Conservation (phyloP, 2,329 filamentous ascomycete species). For the Colletotrichum somersetense region DNA sequence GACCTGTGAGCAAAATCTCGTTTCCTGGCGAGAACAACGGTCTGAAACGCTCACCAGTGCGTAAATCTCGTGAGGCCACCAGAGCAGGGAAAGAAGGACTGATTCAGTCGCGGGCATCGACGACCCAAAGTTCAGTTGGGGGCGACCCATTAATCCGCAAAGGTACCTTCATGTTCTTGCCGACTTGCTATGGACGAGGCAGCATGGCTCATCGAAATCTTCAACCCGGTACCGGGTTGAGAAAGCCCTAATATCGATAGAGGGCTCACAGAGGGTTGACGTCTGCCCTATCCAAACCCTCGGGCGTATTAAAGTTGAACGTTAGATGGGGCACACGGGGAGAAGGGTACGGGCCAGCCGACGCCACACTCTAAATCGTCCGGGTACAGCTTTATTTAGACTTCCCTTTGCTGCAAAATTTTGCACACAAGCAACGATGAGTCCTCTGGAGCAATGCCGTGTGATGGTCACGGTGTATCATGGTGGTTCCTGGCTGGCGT, state of each 20-base stretch:
- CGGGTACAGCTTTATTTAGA: background rate
- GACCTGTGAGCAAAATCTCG: too few species aligned
- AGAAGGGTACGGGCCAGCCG: background rate
- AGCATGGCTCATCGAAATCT: too few species aligned
- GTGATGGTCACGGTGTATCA: background rate
- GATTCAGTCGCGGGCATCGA: background rate
- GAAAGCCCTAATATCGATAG: background rate
- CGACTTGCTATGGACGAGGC: too few species aligned
- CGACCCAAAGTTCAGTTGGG: background rate
- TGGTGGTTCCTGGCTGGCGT: too few species aligned
- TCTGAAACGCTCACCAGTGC: background rate
- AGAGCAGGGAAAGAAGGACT: too few species aligned
- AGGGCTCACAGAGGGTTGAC: slow-evolving; percentile 15
- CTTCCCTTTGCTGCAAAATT: background rate
- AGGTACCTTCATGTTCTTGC: too few species aligned
- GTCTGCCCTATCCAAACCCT: background rate
- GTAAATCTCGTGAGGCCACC: background rate
- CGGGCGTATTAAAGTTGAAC: background rate
- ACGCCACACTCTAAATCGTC: background rate
- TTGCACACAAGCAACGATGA: background rate
- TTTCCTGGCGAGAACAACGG: background rate
- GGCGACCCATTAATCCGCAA: background rate
- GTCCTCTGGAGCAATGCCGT: too few species aligned
- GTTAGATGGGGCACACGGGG: too few species aligned
- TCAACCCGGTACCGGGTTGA: background rate